Conservation (phyloP, 495 filamentous ascomycete species). For the Neurospora sp. region DNA sequence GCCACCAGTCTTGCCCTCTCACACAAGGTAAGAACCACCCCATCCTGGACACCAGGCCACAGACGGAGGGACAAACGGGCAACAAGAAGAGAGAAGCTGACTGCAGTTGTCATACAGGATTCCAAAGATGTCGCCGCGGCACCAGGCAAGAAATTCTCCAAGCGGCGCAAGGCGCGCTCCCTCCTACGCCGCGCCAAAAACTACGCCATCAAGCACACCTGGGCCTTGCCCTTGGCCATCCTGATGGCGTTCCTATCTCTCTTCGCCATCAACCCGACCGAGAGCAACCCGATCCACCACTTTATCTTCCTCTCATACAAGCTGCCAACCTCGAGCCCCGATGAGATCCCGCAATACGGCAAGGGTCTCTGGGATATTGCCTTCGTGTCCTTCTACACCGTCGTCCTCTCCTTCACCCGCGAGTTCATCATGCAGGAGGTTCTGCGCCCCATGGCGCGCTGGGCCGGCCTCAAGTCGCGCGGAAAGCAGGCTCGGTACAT, state of each 20-base stretch:
- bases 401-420: constrained; percentile 85
- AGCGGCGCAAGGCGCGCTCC: constrained; percentile 49
- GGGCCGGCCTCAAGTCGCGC: constrained; percentile 58
- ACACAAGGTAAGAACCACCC: constrained; percentile 7
- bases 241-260: constrained; percentile 51
- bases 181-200: constrained; percentile 56
- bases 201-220: constrained; percentile 62
- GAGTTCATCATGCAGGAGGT: constrained; percentile 95
- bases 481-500: constrained; percentile 88
- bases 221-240: constrained; percentile 69
- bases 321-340: constrained; percentile 43
- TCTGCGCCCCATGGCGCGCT: constrained; percentile 66
- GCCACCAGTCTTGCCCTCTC: constrained; percentile 33
- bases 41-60: constrained; percentile 3
- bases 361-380: constrained; percentile 79
- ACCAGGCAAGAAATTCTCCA: constrained; percentile 36
- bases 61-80: constrained; percentile 4
- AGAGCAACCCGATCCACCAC: constrained; percentile 71
- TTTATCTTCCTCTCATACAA: constrained; percentile 94
- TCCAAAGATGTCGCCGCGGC: constrained; percentile 3
- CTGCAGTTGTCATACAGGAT: constrained; percentile 7
- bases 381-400: constrained; percentile 83
- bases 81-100: not conserved
- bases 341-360: constrained; percentile 64
- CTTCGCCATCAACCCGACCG: constrained; percentile 69